These are phyloP conservation scores for Fusarium longipes DNA, from an alignment of 2,329 filamentous ascomycete genomes.

Conservation along the genomic window DNA sequence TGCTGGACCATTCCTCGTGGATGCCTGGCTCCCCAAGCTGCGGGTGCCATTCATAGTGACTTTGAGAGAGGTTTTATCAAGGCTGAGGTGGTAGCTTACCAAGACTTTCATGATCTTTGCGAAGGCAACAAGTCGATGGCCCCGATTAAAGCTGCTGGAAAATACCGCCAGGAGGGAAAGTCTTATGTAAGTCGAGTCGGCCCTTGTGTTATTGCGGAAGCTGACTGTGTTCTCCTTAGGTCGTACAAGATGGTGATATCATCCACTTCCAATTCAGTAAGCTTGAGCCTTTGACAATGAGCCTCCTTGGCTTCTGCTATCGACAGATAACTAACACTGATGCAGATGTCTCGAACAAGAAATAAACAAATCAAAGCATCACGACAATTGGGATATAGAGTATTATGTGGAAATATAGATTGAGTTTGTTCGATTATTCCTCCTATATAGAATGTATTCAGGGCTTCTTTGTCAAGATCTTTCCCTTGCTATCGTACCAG, in stretches of 20 bases:
- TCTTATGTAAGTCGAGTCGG: constrained; percentile 50
- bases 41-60: constrained; percentile 56
- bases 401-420: neutral
- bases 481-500: constrained; percentile 21
- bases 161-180: constrained; percentile 59
- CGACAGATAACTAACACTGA: neutral
- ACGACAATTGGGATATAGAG: neutral
- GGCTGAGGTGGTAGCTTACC: constrained; percentile 58
- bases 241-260: constrained; percentile 58
- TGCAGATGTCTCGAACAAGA: constrained; percentile 4
- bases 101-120: constrained; percentile 58
- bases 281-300: constrained; percentile 21
- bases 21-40: constrained; percentile 55
- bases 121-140: constrained; percentile 58
- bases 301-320: accelerated
- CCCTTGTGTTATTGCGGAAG: neutral
- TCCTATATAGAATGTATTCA: neutral
- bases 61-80: constrained; percentile 60
- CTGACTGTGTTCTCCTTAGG: constrained; percentile 44
- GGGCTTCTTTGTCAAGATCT: constrained; percentile 12
- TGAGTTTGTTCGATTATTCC: constrained; percentile 44
- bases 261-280: constrained; percentile 59
- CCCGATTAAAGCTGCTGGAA: constrained; percentile 59
- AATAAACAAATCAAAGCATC: neutral
- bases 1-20: constrained; percentile 57